Percentiles rank a stretch among this genome's conserved stretches.
phyloP scores from a whole-genome alignment of 2,329 filamentous ascomycete genomes.

The Colletotrichum tropicicola region DNA sequence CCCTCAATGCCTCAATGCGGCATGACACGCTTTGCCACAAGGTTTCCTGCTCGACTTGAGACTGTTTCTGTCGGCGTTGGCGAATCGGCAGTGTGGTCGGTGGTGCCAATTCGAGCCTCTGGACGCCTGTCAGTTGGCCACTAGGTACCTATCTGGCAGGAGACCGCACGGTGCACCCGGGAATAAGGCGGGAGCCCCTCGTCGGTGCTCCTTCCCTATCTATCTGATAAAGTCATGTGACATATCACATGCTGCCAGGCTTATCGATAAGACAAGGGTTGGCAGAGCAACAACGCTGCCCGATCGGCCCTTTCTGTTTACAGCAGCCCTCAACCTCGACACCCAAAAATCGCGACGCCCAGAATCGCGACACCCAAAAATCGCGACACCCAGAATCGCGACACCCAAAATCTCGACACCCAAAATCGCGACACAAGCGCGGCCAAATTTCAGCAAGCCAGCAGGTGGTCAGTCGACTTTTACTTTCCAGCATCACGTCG shows the following conservation, averaged over 20 bases:
- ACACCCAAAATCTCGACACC: too few relatives aligned
- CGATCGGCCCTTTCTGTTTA: slow-evolving; percentile 14
- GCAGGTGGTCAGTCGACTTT: not conserved
- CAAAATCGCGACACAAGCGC: not conserved
- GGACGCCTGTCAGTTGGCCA: too few relatives aligned
- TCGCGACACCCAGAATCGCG: too few relatives aligned
- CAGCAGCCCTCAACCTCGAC: not conserved
- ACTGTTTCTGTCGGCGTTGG: not conserved
- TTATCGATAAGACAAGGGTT: not conserved
- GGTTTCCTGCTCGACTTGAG: not conserved
- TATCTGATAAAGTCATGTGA: too few relatives aligned
- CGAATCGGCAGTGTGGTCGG: not conserved
- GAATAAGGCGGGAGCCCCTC: too few relatives aligned
- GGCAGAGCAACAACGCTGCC: slow-evolving; percentile 23
- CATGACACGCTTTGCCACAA: too few relatives aligned
- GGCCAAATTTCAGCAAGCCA: not conserved
- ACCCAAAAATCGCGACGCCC: too few relatives aligned
- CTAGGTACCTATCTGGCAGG: too few relatives aligned
- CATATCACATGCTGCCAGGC: not conserved
- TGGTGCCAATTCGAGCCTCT: not conserved
- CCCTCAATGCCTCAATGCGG: too few relatives aligned
- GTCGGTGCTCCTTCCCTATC: too few relatives aligned
- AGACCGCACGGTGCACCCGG: too few relatives aligned
- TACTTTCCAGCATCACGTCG: not conserved
- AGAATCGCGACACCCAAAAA: not conserved